phyloP scores from a whole-genome alignment of 1,139 yeast genomes.

The Pichia sp. region DNA sequence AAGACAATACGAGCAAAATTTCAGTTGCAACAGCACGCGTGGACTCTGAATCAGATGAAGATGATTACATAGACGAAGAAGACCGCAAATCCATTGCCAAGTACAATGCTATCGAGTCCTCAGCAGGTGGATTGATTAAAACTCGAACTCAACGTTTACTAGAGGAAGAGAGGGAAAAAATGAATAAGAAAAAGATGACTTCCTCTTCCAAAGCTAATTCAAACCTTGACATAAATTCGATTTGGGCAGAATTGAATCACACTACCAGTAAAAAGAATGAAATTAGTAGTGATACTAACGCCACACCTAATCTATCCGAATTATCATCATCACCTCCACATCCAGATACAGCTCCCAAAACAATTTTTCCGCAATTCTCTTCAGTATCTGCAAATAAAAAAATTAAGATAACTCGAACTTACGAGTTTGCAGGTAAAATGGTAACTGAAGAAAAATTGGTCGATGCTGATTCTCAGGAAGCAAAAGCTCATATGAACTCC shows the following conservation, averaged over 20 bases:
- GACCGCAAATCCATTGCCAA: slow-evolving; percentile 28
- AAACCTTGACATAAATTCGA: slow-evolving; percentile 41
- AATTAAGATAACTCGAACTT: slow-evolving; percentile 66
- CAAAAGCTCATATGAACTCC: slow-evolving; percentile 67
- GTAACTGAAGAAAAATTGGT: slow-evolving; percentile 74
- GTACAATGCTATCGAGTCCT: slow-evolving; percentile 38
- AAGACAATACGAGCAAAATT: not conserved
- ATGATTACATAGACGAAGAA: slow-evolving; percentile 20
- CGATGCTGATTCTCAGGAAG: slow-evolving; percentile 73
- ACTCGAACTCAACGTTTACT: slow-evolving; percentile 45
- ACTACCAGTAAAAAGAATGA: too few relatives aligned
- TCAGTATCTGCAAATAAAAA: slow-evolving; percentile 1
- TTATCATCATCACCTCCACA: not conserved
- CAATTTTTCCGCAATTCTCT: too few relatives aligned
- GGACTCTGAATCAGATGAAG: slow-evolving; percentile 21
- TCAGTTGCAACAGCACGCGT: not conserved
- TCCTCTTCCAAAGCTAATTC: too few relatives aligned
- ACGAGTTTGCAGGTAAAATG: slow-evolving; percentile 84
- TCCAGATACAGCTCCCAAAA: not conserved
- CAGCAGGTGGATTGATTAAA: slow-evolving; percentile 46
- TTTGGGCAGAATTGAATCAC: slow-evolving; percentile 44
- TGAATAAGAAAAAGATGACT: slow-evolving; percentile 18
- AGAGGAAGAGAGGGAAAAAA: slow-evolving; percentile 29
- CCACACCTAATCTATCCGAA: not conserved
- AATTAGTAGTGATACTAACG: too few relatives aligned